Evolutionary conservation across 1,284 basidiomycete species (phyloP).

Genomic region (Trametes polyzona): DNA sequence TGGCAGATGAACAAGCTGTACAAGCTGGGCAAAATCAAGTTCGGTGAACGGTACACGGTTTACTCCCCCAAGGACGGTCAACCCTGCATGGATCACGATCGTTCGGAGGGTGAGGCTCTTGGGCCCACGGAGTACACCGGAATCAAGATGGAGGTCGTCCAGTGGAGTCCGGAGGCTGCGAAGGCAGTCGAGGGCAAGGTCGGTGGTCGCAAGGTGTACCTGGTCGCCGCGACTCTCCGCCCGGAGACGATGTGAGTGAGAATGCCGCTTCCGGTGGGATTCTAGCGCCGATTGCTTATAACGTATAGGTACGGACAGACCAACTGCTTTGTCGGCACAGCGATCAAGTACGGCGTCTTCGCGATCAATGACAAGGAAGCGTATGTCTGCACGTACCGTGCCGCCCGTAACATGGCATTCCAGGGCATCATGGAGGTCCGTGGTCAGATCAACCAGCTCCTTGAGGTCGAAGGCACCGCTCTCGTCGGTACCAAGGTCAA

Average conservation of each 20-base stretch:
- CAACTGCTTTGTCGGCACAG: conserved; percentile 94
- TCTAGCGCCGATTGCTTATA: conserved; percentile 12
- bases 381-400: conserved; percentile 88
- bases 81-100: conserved; percentile 99
- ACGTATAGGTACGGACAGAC: conserved; percentile 90
- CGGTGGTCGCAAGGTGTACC: conserved; percentile 82
- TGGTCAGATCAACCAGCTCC: conserved; percentile 75
- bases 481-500: conserved; percentile 91
- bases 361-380: conserved; percentile 87
- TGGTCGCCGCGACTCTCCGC: conserved; percentile 95
- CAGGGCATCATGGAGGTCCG: conserved; percentile 80
- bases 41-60: conserved; percentile 98
- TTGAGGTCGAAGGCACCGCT: conserved; percentile 78
- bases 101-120: conserved; percentile 92
- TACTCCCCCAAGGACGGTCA: conserved; percentile 99
- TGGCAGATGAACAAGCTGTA: conserved; percentile 98
- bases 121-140: conserved; percentile 97
- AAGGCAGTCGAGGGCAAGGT: conserved; percentile 68
- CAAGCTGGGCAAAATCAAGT: conserved; percentile 89
- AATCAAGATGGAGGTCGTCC: conserved; percentile 92
- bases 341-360: conserved; percentile 93
- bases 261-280: conserved; percentile 8
- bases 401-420: conserved; percentile 98
- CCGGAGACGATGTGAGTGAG: conserved; percentile 95
- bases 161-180: conserved; percentile 75